Base-by-base conservation (phyloP, 192 early-diverging fungal species). In the Geranomyces variabilis region DNA sequence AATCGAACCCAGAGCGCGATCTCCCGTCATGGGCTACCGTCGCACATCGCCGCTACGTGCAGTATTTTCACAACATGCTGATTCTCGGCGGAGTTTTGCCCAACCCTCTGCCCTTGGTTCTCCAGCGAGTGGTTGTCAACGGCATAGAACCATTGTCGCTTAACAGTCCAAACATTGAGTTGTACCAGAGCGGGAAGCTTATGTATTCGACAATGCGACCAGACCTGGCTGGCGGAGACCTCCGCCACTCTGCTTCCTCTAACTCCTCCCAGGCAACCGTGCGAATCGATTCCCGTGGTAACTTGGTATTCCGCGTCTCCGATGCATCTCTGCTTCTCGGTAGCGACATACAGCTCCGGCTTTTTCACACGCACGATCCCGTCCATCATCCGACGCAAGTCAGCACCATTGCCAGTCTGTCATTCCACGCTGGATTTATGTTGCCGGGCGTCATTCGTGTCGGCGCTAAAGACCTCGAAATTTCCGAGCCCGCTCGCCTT, bases 361-460 rank as follows among this genome's bases (percentile, higher is more conserved):
- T 82, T 49, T 80, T 81, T 47, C 77, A 79, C 55, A 75, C 71
- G 34, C 76, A 77, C 0, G 77, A 81, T 58, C 66, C 75, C 4
- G 57, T 66, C 21, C 36, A 63, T 28, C 30, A 69, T 24, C 60
- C 78, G 3, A 49, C 56, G 4, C 77, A 84, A 43, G 69, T 84
- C 51, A 73, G 70, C 24, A 87, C 87, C 0, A 79, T 88, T 65
- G 74, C 84, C 21, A 80, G 75, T 28, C 82, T 88, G 49, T 81
- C 83, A 1, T 88, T 88, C 67, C 74, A 88, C 63, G 81, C 83
- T n/a, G 87, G 87, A 22, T 88, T 88, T 65, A 87, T 88, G 79
- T 74, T 79, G 13, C 55, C 80, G 19, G 87, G 87, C 22, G 64
- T 84, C 51, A 83, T 88, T 57, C 79, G 85, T n/a, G 83, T 88